Base-by-base conservation (phyloP, 192 early-diverging fungal species). In the Dissophora globulifera region DNA sequence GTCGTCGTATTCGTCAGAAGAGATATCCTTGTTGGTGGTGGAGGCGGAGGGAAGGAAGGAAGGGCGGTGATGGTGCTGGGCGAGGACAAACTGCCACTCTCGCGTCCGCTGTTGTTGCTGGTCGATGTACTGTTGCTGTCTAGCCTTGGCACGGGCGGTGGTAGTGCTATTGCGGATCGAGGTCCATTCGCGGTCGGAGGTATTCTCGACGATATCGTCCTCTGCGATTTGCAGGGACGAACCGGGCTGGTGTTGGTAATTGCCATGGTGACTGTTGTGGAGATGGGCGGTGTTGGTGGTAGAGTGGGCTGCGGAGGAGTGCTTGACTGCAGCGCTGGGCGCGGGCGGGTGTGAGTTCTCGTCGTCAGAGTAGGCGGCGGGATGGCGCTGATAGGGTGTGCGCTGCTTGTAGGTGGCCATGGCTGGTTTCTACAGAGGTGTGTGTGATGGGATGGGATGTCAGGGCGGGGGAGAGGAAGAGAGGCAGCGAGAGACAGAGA, bases 391-490 rank as follows among this genome's bases (percentile, higher is more conserved):
- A 42, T 62, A 71, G n/a, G 69, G 60, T 8, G 69, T 58, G 35
- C 71, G 71, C 20, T 75, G 71, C 30, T 75, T 75, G 62, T 75
- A 75, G 1, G 71, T 66, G 2, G 71, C 61, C 71, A 75, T 75
- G 42, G 16, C 35, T 41, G 23, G 10, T 40, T 8, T 5, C 26
- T 25, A 22, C 42, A 25, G 57, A 31, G 27, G 29, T 59, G 57
- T 3, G n/a, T n/a, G 6, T 45, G 30, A 17, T 22, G 2, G 17
- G 35, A 0, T 30, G 51, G 19, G 30, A 13, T 17, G 30, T 19
- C 38, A 33, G n/a, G 40, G 40, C 7, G 7, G 10, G 26, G 30
- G 30, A 25, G 5, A 1, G 25, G 22, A 25, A 15, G 61, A 12
- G 20, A 13, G 1, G 25, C 15, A 25, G 29, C 0, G 56, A 45